phyloP scores from a whole-genome alignment of 2,329 filamentous ascomycete genomes.

The Beauveria pseudobassiana region DNA sequence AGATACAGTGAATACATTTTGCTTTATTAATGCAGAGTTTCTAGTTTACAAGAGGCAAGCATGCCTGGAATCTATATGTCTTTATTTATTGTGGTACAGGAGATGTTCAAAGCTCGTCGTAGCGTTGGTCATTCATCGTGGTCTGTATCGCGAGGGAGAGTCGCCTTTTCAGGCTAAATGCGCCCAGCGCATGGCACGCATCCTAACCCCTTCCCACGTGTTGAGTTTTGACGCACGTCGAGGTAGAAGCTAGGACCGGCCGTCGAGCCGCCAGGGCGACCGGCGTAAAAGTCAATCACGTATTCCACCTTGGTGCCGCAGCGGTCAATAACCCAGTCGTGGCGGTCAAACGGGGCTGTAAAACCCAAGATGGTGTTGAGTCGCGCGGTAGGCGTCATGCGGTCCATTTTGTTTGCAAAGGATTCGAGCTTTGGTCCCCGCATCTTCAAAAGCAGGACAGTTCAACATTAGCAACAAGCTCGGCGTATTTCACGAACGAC shows the following conservation, averaged over 20 bases:
- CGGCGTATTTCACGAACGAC: too few relatives aligned
- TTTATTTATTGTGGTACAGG: conserved; percentile 8
- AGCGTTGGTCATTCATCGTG: neutral
- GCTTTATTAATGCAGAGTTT: conserved; percentile 2
- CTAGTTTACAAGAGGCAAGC: neutral
- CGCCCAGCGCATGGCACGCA: conserved; percentile 46
- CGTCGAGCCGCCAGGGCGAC: conserved; percentile 36
- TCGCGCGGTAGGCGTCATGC: conserved; percentile 74
- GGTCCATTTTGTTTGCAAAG: conserved; percentile 65
- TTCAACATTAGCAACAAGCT: neutral
- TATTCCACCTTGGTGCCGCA: conserved; percentile 85
- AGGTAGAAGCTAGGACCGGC: conserved; percentile 54
- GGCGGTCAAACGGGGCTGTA: conserved; percentile 83
- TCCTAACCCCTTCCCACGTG: conserved; percentile 60
- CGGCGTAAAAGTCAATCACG: conserved; percentile 96
- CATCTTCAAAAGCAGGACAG: conserved; percentile 24
- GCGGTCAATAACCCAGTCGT: conserved; percentile 94
- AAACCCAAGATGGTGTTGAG: conserved; percentile 84
- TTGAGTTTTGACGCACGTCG: conserved; percentile 62
- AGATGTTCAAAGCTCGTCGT: neutral
- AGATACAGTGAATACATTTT: neutral
- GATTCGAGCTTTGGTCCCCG: conserved; percentile 77
- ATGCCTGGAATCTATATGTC: neutral
- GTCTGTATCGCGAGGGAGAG: neutral
- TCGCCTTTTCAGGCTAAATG: conserved; percentile 37